Evolutionary conservation across 2,329 filamentous ascomycete genomes (phyloP).

Genomic region (Trichoderma koningiopsis): DNA sequence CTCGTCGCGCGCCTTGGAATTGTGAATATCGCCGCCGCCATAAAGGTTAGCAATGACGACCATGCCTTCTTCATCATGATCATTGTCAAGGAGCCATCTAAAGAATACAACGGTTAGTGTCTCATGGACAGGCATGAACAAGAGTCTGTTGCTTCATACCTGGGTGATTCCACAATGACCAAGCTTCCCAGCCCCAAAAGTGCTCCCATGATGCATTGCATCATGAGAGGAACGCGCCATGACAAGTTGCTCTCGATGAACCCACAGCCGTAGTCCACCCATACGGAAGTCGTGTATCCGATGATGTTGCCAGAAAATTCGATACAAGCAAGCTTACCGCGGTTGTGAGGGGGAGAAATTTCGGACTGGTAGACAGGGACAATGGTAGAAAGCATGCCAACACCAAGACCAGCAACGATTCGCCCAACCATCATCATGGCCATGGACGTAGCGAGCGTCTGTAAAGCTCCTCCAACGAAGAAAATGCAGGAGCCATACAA

Average conservation of each 20-base stretch:
- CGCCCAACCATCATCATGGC: conserved; percentile 85
- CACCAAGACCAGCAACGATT: conserved; percentile 80
- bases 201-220: conserved; percentile 94
- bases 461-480: conserved; percentile 78
- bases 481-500: conserved; percentile 93
- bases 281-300: conserved; percentile 93
- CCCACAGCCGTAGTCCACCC: conserved; percentile 97
- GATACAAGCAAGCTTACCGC: conserved; percentile 93
- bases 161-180: conserved; percentile 93
- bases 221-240: conserved; percentile 85
- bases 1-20: conserved; percentile 88
- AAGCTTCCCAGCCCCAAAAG: conserved; percentile 84
- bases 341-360: conserved; percentile 93
- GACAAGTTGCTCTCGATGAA: conserved; percentile 83
- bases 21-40: conserved; percentile 92
- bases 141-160: conserved; percentile 54
- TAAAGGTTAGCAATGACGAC: conserved; percentile 98
- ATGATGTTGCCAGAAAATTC: conserved; percentile 98
- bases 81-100: conserved; percentile 96
- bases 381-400: conserved; percentile 87
- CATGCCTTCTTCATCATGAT: conserved; percentile 97
- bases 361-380: conserved; percentile 94
- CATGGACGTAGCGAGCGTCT: conserved; percentile 81
- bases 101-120: background rate
- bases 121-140: background rate